These are phyloP conservation scores for Ophiostoma ips DNA, from an alignment of 2,329 filamentous ascomycete genomes.

Conservation along the genomic window DNA sequence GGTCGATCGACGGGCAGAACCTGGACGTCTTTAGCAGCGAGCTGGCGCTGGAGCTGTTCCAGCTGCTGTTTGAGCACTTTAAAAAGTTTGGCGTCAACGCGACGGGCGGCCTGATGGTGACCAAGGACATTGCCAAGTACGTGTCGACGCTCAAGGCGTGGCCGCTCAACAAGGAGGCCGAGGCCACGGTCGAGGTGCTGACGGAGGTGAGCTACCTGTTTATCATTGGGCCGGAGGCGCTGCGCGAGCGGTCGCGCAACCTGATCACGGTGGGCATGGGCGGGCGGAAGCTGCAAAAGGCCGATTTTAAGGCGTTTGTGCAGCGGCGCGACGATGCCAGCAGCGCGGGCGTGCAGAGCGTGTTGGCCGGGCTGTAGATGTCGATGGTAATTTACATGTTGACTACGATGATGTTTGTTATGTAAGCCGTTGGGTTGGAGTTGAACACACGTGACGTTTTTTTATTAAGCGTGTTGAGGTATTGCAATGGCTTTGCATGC, in stretches of 20 bases:
- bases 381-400: background rate
- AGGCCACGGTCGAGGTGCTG: slow-evolving; percentile 64
- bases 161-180: slow-evolving; percentile 56
- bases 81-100: slow-evolving; percentile 89
- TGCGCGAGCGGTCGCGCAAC: slow-evolving; percentile 55
- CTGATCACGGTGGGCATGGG: slow-evolving; percentile 27
- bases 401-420: background rate
- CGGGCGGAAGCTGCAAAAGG: slow-evolving; percentile 44
- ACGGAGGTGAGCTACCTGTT: slow-evolving; percentile 92
- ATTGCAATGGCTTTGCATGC: no score
- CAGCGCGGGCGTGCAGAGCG: slow-evolving; percentile 32
- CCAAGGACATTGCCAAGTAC: slow-evolving; percentile 91
- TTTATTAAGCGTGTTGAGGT: no score
- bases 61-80: slow-evolving; percentile 79
- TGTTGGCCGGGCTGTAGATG: slow-evolving; percentile 14
- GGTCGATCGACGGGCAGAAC: slow-evolving; percentile 71
- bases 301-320: slow-evolving; percentile 72
- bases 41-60: slow-evolving; percentile 64
- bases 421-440: no score
- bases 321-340: slow-evolving; percentile 71
- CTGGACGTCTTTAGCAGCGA: slow-evolving; percentile 71
- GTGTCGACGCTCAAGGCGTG: slow-evolving; percentile 73
- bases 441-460: no score
- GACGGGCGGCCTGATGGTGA: slow-evolving; percentile 86
- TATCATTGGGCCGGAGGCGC: slow-evolving; percentile 72